Evolutionary conservation across 306 rosid species (phyloP).

Genomic region (Gleditsia sinensis): DNA sequence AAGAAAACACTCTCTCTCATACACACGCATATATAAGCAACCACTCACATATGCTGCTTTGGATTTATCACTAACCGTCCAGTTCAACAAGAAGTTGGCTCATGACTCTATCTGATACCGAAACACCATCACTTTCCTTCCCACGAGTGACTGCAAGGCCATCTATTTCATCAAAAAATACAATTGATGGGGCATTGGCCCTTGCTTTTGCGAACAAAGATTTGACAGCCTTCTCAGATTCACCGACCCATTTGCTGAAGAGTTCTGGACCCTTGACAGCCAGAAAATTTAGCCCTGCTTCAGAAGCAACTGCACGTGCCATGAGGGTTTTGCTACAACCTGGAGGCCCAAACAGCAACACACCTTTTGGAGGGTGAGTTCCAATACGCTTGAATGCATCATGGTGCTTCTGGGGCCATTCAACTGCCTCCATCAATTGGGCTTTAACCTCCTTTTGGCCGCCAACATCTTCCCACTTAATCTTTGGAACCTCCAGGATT

Average conservation of each 20-base stretch:
- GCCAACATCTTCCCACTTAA: constrained; percentile 93
- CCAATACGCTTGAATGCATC: constrained; percentile 87
- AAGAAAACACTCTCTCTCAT: not conserved
- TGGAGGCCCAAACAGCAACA: constrained; percentile 92
- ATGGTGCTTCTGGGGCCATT: constrained; percentile 90
- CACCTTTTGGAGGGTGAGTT: constrained; percentile 79
- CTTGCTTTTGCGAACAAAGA: constrained; percentile 90
- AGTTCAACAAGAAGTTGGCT: constrained; percentile 89
- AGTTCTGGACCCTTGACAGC: constrained; percentile 98
- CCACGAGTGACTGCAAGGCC: constrained; percentile 86
- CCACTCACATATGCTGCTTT: constrained; percentile 17
- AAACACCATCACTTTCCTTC: constrained; percentile 83
- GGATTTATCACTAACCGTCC: constrained; percentile 73
- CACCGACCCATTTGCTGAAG: constrained; percentile 99
- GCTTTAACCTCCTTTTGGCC: constrained; percentile 87
- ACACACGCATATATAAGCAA: not conserved
- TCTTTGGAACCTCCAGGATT: constrained; percentile 90
- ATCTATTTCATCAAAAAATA: constrained; percentile 92
- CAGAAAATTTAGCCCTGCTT: constrained; percentile 84
- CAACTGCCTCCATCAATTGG: constrained; percentile 88
- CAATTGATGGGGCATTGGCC: constrained; percentile 92
- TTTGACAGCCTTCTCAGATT: constrained; percentile 96
- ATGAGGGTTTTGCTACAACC: constrained; percentile 97
- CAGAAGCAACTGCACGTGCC: constrained; percentile 97
- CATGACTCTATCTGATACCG: constrained; percentile 93